Evolutionary conservation across 2,329 filamentous ascomycete genomes (phyloP).

Genomic region (Ophiocordyceps robertsii): DNA sequence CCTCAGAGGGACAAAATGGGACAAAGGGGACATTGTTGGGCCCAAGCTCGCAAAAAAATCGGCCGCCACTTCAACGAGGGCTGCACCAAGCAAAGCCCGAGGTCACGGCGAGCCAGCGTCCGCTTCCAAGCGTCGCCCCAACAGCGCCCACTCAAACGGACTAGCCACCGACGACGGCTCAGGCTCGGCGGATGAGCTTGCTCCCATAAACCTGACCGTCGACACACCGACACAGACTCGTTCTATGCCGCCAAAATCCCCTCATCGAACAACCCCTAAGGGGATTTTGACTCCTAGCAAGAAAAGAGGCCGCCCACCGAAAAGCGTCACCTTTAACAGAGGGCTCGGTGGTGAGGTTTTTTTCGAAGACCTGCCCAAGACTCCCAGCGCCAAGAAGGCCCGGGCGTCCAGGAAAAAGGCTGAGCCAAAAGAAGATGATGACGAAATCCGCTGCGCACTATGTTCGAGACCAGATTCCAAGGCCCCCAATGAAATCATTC

Average conservation of each 20-base stretch:
- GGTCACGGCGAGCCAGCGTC: neutral
- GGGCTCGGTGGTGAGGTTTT: constrained; percentile 29
- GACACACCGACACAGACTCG: constrained; percentile 3
- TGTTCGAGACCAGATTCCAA: constrained; percentile 44
- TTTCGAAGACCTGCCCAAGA: constrained; percentile 37
- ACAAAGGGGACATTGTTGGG: constrained; percentile 12
- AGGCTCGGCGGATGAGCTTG: constrained; percentile 1
- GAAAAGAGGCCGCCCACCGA: constrained; percentile 27
- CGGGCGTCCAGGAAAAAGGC: constrained; percentile 14
- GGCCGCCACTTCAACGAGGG: constrained; percentile 7
- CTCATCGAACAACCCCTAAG: constrained; percentile 22
- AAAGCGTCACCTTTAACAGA: constrained; percentile 39
- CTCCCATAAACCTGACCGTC: neutral
- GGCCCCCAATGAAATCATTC: constrained; percentile 46
- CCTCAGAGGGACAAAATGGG: constrained; percentile 24
- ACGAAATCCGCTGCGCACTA: constrained; percentile 43
- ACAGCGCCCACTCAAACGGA: neutral
- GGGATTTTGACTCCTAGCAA: constrained; percentile 44
- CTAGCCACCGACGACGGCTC: neutral
- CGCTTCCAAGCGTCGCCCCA: neutral
- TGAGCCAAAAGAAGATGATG: constrained; percentile 21
- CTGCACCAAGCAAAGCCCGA: neutral
- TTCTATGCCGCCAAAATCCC: neutral
- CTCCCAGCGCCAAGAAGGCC: constrained; percentile 13
- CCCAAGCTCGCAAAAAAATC: constrained; percentile 3